phyloP scores from a whole-genome alignment of 352 stramenopile species.

The Globisporangium paroecandrum region DNA sequence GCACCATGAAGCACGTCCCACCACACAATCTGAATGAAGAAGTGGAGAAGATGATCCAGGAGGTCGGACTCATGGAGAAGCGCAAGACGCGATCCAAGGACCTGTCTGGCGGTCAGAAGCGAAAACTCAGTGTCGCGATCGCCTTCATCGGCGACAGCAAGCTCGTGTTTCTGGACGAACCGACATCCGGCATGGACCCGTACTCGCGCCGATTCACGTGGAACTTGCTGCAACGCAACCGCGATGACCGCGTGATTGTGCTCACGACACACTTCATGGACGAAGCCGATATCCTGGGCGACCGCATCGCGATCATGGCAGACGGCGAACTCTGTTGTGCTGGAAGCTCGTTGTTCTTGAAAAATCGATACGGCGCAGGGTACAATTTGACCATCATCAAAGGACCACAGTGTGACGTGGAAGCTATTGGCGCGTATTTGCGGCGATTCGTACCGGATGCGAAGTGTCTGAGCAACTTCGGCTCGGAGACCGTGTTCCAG shows the following conservation, averaged over 20 bases:
- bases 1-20: constrained; percentile 84
- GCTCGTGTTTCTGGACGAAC: constrained; percentile 90
- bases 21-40: constrained; percentile 18
- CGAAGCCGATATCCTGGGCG: constrained; percentile 89
- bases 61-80: constrained; percentile 91
- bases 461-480: constrained; percentile 88
- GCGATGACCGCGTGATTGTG: constrained; percentile 74
- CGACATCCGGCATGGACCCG: constrained; percentile 94
- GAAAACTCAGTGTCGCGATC: constrained; percentile 94
- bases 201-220: constrained; percentile 91
- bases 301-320: constrained; percentile 89
- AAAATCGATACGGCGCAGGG: constrained; percentile 91
- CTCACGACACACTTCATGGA: constrained; percentile 93
- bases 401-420: constrained; percentile 29
- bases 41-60: constrained; percentile 46
- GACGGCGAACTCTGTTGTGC: constrained; percentile 54
- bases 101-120: constrained; percentile 93
- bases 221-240: constrained; percentile 76
- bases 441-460: constrained; percentile 60
- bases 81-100: constrained; percentile 45
- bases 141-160: constrained; percentile 93
- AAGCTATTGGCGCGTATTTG: constrained; percentile 34
- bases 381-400: constrained; percentile 85
- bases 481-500: constrained; percentile 94
- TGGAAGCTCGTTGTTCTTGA: constrained; percentile 78